Evolutionary conservation across 768 basidiomycete genomes (phyloP), one percentile per base, ranked within the genome.

Genomic region (Lentinula detonsa): DNA sequence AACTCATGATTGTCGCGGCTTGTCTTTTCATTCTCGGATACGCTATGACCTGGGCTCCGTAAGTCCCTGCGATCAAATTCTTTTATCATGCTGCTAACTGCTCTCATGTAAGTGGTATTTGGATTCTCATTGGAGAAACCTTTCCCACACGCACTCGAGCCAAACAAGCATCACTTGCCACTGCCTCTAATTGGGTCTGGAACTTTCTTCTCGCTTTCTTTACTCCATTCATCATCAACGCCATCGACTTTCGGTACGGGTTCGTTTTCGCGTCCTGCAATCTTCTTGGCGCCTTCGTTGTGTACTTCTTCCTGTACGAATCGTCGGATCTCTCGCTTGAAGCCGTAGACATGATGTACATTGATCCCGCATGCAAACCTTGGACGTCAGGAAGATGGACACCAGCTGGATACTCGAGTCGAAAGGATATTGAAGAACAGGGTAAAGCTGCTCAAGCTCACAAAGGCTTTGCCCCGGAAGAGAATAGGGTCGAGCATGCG

Each of bases 41-140:
- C 66, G 86, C 88, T 4, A 83, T 76, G 74, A 88, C 88, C 35
- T 87, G 85, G 86, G 85, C 81, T 15, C 86, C 87, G 72, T 79
- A 64, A 56, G 75, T 69, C 13, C 49, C 54, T 2, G 54, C 18
- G 15, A 31, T n/a, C 28, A 21, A 34, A 39, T 0, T n/a, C 11
- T 40, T 11, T 49, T 52, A 1, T 43, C 15, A 18, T 52, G 23
- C 23, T 1, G 23, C 52, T 50, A 5, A 42, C 57, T 13, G 33
- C 42, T 40, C 15, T 35, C 33, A 65, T 31, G 35, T 28, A 57
- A 73, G 78, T n/a, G 86, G 87, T 51, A 71, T 90, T 42, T 91
- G 88, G 88, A 88, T 91, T 67, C 76, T 90, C 18, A 87, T 86
- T 60, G 88, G 87, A 40, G 88, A 91, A 71, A 88, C 86, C 1